These are phyloP conservation scores for Carpediemonas membranifera DNA, from an alignment of 78 protist species.

Conservation along the genomic window DNA sequence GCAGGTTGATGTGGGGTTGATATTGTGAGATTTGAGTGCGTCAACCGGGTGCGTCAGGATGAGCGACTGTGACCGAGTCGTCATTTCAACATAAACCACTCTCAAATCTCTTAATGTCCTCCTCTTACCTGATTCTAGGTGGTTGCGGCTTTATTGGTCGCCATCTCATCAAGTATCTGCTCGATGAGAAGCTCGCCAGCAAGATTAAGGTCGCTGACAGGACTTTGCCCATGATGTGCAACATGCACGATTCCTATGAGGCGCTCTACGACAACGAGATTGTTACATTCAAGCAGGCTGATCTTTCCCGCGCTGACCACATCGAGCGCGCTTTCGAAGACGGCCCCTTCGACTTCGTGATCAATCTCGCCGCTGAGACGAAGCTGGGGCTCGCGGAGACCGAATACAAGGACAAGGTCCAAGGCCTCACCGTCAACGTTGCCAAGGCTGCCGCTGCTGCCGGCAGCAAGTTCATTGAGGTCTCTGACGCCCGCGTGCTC, in stretches of 20 bases:
- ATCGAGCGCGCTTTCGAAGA: conserved; percentile 12
- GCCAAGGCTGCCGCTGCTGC: conserved; percentile 47
- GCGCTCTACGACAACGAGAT: conserved; percentile 31
- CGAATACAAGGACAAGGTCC: conserved; percentile 59
- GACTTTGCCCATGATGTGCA: conserved; percentile 62
- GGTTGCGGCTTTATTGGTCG: conserved; percentile 85
- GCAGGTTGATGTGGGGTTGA: too few relatives aligned
- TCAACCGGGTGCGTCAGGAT: too few relatives aligned
- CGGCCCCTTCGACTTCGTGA: conserved; percentile 49
- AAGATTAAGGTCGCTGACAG: conserved; percentile 75
- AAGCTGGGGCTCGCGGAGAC: conserved; percentile 60
- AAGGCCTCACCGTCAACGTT: conserved; percentile 38
- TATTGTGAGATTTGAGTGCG: too few relatives aligned
- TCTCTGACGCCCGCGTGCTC: conserved; percentile 79
- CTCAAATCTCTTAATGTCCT: too few relatives aligned
- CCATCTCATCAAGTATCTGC: conserved; percentile 58
- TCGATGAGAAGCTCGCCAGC: conserved; percentile 42
- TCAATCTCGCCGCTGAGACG: conserved; percentile 80
- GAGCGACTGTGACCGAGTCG: too few relatives aligned
- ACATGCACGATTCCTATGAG: conserved; percentile 27
- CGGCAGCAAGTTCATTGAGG: conserved; percentile 59
- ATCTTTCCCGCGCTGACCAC: conserved; percentile 28
- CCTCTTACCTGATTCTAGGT: conserved; percentile 77
- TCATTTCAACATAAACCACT: too few relatives aligned
- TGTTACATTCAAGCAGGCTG: conserved; percentile 69